phyloP scores from a whole-genome alignment of 1,284 basidiomycete species.

The Ustilago vetiveriae region DNA sequence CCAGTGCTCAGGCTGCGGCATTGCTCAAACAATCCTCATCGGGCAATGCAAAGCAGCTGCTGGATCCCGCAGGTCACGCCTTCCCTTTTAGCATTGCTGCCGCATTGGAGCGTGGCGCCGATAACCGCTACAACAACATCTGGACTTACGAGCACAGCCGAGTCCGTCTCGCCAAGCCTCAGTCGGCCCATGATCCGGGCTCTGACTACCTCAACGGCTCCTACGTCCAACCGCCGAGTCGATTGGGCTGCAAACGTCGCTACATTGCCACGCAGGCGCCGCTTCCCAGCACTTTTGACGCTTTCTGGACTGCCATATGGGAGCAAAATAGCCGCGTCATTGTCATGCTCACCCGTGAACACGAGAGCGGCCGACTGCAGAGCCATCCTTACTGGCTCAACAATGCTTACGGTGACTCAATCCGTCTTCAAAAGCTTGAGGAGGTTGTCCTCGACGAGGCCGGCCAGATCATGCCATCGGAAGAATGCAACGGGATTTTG shows the following conservation, averaged over 20 bases:
- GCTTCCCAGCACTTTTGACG: slow-evolving; percentile 83
- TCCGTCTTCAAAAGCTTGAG: slow-evolving; percentile 47
- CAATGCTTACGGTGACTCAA: slow-evolving; percentile 74
- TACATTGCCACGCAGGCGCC: slow-evolving; percentile 98
- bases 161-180: slow-evolving; percentile 52
- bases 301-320: slow-evolving; percentile 85
- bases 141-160: slow-evolving; percentile 90
- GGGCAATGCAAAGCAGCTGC: not conserved
- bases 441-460: slow-evolving; percentile 47
- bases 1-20: slow-evolving; percentile 20
- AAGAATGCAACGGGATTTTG: slow-evolving; percentile 25
- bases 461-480: slow-evolving; percentile 28
- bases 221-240: slow-evolving; percentile 52
- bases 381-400: slow-evolving; percentile 91
- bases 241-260: slow-evolving; percentile 67
- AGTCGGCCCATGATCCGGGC: slow-evolving; percentile 37
- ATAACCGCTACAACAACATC: slow-evolving; percentile 87
- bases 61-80: slow-evolving; percentile 19
- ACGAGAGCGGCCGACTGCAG: slow-evolving; percentile 87
- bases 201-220: slow-evolving; percentile 64
- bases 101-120: slow-evolving; percentile 90
- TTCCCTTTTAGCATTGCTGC: slow-evolving; percentile 93
- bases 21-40: slow-evolving; percentile 25
- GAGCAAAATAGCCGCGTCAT: slow-evolving; percentile 72
- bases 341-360: slow-evolving; percentile 85